Base-by-base conservation (phyloP, 176 grass and related monocot species). In the Melocanna baccifera region DNA sequence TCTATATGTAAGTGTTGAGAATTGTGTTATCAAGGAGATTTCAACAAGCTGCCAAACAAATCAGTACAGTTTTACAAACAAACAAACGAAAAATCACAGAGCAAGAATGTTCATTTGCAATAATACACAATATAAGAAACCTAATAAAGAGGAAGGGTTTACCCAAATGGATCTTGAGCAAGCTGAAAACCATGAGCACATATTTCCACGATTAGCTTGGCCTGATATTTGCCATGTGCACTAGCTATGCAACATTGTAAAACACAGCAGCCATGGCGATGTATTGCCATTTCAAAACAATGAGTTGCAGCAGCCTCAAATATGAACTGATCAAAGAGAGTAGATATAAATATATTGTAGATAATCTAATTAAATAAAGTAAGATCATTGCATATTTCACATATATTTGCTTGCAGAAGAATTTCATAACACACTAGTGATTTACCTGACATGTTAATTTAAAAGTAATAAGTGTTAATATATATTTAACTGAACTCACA, bases 241-340 rank as follows among this genome's bases (percentile, higher is more conserved):
- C 46, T 71, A 77, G 75, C 59, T 72, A 98, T 95, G 78, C 95
- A 98, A 42, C 84, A 81, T 87, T 98, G 95, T 74, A 98, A 78
- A 51, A 98, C 87, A 88, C 92, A 98, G 66, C 95, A 98, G 41
- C 92, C 92, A 84, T 95, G 91, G 46, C 84, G 92, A 80, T 95
- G 89, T 70, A 90, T 88, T 10, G 95, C 95, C 58, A 98, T 90
- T 40, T 91, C 73, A 85, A 87, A 86, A 87, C 91, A 91, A 61
- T 88, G 76, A 41, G 48, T 70, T 82, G 87, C 87, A 66, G 92
- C 95, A 30, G 91, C 89, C 36, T 98, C 92, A 84, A 88, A 98
- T 82, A 98, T 95, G 71, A 93, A 88, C 95, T 95, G 84, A 50
- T 66, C 55, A 79, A 67, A 74, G 23, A 83, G 12, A 83, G 59